Base-by-base conservation (phyloP, 1,284 basidiomycete genomes). In the Takashimella koratensis region DNA sequence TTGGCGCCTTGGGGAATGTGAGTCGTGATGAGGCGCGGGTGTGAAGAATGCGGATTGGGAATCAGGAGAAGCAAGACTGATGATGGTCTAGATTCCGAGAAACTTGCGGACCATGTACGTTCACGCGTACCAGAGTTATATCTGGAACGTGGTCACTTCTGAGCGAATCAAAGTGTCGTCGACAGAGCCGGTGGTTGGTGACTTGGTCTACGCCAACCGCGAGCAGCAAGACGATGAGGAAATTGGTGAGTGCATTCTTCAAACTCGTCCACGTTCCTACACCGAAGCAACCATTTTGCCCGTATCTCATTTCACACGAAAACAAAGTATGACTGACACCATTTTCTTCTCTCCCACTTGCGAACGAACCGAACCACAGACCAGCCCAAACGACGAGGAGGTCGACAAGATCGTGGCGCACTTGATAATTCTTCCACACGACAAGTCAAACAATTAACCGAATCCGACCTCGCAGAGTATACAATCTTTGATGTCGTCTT, bases 81-180 rank as follows among this genome's bases (percentile, higher is more conserved):
- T n/a, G n/a, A n/a, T n/a, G n/a, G n/a, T n/a, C 12, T 64, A 95
- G 91, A 96, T 97, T 58, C 94, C 93, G n/a, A 83, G 87, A 52
- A 96, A 94, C 68, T 81, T 99, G 59, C 83, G 94, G 46, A 79
- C 95, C 58, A 98, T 99, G 90, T 98, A 98, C 70, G 85, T 98
- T 45, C 96, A 99, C 75, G 94, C 95, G 36, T 98, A 98, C 74
- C 96, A 99, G 74, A 95, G 91, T 16, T 98, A 98, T 67, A 86
- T 98, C 25, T 99, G 95, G 96, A 99, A 98, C 75, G 83, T 90
- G 43, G 85, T 97, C 52, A 90, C 93, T 21, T 96, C 93, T 12
- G 91, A 95, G 73, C 85, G 96, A 13, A 86, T 98, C 64, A 84
- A 84, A 59, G 85, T 87, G 68, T 93, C 94, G 1, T 79, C 83